A percentile compares a stretch with the other conserved stretches of the same genome.
Conservation (phyloP, 139 green algal species). For the Micromonas pusilla region DNA sequence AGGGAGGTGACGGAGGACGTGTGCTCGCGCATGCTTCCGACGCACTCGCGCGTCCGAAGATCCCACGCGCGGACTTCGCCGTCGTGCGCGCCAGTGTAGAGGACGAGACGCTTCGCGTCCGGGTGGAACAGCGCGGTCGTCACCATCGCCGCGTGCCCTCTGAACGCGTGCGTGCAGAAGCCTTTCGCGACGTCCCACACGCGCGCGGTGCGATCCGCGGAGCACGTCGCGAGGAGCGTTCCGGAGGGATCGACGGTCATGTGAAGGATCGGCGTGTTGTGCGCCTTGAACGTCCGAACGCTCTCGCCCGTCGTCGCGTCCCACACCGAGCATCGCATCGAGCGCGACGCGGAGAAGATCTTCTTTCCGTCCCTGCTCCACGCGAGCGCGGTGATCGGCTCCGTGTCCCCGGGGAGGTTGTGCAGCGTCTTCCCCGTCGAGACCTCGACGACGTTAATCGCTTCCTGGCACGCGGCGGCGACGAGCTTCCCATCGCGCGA, state of each 20-base stretch:
- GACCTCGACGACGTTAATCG: not conserved
- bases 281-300: conserved; percentile 41
- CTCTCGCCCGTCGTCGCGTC: not conserved
- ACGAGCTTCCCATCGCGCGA: not conserved
- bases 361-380: conserved; percentile 3
- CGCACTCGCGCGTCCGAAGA: conserved; percentile 70
- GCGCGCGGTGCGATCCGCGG: conserved; percentile 61
- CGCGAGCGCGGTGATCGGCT: conserved; percentile 10
- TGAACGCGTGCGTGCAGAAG: conserved; percentile 87
- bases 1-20: conserved; percentile 76
- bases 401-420: not conserved
- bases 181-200: conserved; percentile 50
- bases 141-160: conserved; percentile 52
- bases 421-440: not conserved
- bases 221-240: conserved; percentile 65
- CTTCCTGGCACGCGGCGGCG: not conserved
- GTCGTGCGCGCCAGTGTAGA: conserved; percentile 71
- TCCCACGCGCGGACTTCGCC: conserved; percentile 42
- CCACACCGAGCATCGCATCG: not conserved
- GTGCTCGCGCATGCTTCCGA: conserved; percentile 58
- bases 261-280: conserved; percentile 66
- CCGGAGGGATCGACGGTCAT: conserved; percentile 69
- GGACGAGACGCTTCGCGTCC: conserved; percentile 50
- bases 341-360: conserved; percentile 11
- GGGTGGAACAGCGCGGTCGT: conserved; percentile 76